Conservation (phyloP, 352 stramenopile species). For the Globisporangium takayamanum region DNA sequence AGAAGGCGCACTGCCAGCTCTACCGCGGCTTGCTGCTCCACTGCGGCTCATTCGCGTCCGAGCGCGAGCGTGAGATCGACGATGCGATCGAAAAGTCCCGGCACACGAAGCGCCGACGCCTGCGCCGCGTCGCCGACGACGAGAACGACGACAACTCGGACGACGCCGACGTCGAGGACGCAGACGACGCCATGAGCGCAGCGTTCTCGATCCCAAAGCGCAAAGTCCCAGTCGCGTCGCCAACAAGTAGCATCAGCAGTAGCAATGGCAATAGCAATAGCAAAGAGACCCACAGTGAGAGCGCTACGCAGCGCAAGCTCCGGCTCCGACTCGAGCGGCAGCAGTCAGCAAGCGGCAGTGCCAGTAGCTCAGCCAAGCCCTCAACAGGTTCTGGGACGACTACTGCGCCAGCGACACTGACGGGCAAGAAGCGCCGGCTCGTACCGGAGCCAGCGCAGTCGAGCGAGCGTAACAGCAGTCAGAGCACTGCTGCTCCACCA, state of each 20-base stretch:
- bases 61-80: constrained; percentile 15
- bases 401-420: neutral
- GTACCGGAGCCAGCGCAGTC: no score
- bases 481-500: neutral
- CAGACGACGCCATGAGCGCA: constrained; percentile 5
- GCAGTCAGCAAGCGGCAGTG: no score
- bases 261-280: neutral
- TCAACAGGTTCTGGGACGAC: no score
- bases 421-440: neutral
- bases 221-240: constrained; percentile 14
- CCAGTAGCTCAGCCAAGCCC: no score
- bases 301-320: no score
- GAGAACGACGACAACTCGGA: constrained; percentile 6
- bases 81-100: constrained; percentile 6
- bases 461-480: neutral
- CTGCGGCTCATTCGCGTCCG: constrained; percentile 25
- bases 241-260: constrained; percentile 5
- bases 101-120: constrained; percentile 8
- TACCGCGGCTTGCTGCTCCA: constrained; percentile 47
- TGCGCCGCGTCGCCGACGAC: constrained; percentile 14
- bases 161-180: constrained; percentile 7
- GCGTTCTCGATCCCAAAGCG: constrained; percentile 29
- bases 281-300: neutral
- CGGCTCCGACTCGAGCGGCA: no score
- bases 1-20: constrained; percentile 42